Evolutionary conservation across 1,139 yeast species (phyloP), one percentile per base, ranked within the genome.

Genomic region (Saccharomyces hybrid): DNA sequence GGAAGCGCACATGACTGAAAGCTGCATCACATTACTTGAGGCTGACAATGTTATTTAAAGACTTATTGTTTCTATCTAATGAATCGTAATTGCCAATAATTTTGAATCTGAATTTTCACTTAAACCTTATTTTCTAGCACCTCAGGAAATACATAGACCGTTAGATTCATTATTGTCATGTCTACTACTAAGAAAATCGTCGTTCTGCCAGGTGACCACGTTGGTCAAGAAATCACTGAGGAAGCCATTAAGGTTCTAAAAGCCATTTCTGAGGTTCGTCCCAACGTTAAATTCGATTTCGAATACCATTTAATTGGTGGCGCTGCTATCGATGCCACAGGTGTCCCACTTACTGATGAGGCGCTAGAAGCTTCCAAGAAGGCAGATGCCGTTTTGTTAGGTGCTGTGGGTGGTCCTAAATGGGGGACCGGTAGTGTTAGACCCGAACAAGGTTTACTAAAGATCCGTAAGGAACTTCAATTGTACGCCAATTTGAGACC

Each of bases 321-420:
- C 62, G 97, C 98, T 53, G 96, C 98, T 52, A 91, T 93, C 68
- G 99, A 93, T 70, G 97, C 97, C 56, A 86, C 96, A 49, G 99
- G 99, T 53, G 82, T 71, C 48, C 97, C 99, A 55, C 78, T 93
- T 61, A 89, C 97, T n/a, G 96, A 86, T 59, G 95, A 79, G 54
- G 79, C 97, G 2, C 78, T 93, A 52, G 87, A 77, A 51, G 89
- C 96, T 13, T 82, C 98, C 50, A 90, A 88, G 73, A 74, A 75
- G 49, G 86, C 98, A 1, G 96, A 93, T 70, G 99, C 99, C 41
- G 96, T 93, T 19, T 76, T 93, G 60, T 78, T 93, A 56, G 99
- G 99, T 60, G 97, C 99, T 5, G 99, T 93, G 28, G 99, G 99
- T 60, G 99, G 99, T 29, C 99, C 99, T 57, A 93, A 93, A 74